Base-by-base conservation (phyloP, 139 green algal species). In the Chlamydomonas urium region DNA sequence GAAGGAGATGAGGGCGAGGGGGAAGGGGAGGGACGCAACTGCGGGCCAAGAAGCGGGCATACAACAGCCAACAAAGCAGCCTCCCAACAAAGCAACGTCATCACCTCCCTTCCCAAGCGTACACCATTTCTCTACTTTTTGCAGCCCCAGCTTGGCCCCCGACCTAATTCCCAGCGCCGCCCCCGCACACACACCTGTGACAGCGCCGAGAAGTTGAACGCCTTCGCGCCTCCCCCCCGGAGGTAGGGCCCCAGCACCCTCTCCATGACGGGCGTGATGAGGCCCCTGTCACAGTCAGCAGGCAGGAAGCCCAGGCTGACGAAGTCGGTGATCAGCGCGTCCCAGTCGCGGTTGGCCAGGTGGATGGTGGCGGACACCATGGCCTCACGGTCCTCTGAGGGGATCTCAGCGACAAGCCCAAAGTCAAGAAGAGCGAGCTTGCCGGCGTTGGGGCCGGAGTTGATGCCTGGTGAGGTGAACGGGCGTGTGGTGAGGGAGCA, bases 381-480 rank as follows among this genome's bases (percentile, higher is more conserved):
- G 63, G 86, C 85, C 72, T 92, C 65, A 24, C 73, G 35, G 53
- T 78, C 72, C 8, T 47, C 8, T 1, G 23, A 3, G 2, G 85
- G 83, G 45, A 96, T 87, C 75, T 90, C 82, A 1, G 89, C 87
- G 57, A 97, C 87, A 37, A 96, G 75, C 0, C 91, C 91, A 84
- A 96, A 97, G 79, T 97, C 91, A 35, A 97, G 78, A 31, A 96
- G 80, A 0, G 79, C 81, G 28, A 97, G 79, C 86, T 92, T 93
- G 35, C 91, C 90, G 3, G 86, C 83, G 35, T 90, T 47, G 21
- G 85, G 77, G 10, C 89, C 91, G 71, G 90, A 82, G 1, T 85
- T 93, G 26, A 67, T 67, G 60, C 69, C 36, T 24, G 38, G 8
- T 32, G 61, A 34, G 35, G 17, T 8, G 14, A n/a, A 28, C 5